Evolutionary conservation across 768 basidiomycete species (phyloP).

Genomic region (Amanita molliuscula): DNA sequence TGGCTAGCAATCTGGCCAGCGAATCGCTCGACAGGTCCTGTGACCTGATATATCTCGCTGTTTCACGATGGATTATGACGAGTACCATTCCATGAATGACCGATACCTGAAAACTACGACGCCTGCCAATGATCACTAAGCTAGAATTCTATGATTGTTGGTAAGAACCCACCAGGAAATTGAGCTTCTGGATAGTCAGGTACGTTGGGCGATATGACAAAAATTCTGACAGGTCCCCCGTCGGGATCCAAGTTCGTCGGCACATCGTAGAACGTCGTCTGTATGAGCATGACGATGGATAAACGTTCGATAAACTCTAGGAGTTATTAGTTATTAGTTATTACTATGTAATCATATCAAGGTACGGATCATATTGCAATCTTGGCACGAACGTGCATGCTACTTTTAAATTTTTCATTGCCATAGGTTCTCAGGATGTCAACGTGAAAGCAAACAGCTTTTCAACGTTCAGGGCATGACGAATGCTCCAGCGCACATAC

Average conservation of each 20-base stretch:
- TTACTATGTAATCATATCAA: not conserved
- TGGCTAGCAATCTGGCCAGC: slow-evolving; percentile 83
- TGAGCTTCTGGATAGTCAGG: slow-evolving; percentile 83
- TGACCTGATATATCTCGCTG: slow-evolving; percentile 94
- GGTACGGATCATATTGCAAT: not conserved
- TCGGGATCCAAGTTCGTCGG: slow-evolving; percentile 52
- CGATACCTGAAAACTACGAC: slow-evolving; percentile 72
- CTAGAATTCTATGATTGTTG: not conserved
- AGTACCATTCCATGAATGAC: not conserved
- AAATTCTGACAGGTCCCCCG: slow-evolving; percentile 66
- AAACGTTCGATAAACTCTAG: no score
- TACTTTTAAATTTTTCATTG: not conserved
- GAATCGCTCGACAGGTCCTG: slow-evolving; percentile 93
- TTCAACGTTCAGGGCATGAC: slow-evolving; percentile 20
- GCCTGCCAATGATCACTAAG: slow-evolving; percentile 30
- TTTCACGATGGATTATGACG: not conserved
- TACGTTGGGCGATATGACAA: slow-evolving; percentile 69
- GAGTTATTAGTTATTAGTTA: not conserved
- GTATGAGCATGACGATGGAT: slow-evolving; percentile 60
- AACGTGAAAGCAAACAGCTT: not conserved
- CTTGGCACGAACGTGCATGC: slow-evolving; percentile 4
- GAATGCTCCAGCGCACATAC: slow-evolving; percentile 37
- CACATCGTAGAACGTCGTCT: slow-evolving; percentile 68
- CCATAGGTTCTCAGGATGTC: not conserved
- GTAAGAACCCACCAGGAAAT: slow-evolving; percentile 57